Evolutionary conservation across 768 basidiomycete species (phyloP).

Genomic region (Piloderma croceum): DNA sequence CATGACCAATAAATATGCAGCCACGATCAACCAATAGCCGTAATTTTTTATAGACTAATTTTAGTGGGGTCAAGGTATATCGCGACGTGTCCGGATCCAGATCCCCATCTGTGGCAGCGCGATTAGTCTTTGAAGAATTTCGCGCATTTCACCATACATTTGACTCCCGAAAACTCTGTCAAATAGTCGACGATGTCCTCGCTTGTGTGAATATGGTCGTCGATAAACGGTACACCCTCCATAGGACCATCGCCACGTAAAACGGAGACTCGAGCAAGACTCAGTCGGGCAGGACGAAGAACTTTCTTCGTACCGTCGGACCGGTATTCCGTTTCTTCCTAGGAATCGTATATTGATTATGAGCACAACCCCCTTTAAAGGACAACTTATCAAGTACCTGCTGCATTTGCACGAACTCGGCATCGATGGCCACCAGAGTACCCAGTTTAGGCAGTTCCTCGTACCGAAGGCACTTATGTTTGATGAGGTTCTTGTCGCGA

Average conservation of each 20-base stretch:
- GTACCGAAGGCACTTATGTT: constrained; percentile 65
- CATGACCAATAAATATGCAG: constrained; percentile 96
- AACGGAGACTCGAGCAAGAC: constrained; percentile 92
- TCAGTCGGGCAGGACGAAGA: constrained; percentile 83
- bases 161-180: constrained; percentile 95
- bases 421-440: constrained; percentile 90
- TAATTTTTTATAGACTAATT: constrained; percentile 98
- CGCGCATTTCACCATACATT: constrained; percentile 49
- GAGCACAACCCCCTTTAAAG: neutral
- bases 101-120: constrained; percentile 66
- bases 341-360: constrained; percentile 5
- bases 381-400: constrained; percentile 56
- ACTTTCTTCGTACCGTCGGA: constrained; percentile 95
- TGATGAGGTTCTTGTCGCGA: constrained; percentile 65
- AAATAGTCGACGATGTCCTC: constrained; percentile 94
- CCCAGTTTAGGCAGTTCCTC: constrained; percentile 83
- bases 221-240: constrained; percentile 88
- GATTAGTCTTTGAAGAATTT: constrained; percentile 5
- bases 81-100: constrained; percentile 78
- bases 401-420: constrained; percentile 97
- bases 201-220: constrained; percentile 96
- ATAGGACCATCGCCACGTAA: constrained; percentile 78
- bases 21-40: constrained; percentile 88
- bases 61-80: constrained; percentile 89
- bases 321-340: constrained; percentile 94